These are phyloP conservation scores for Calonectria multiphialidica DNA, from an alignment of 2,329 filamentous ascomycete species.

Conservation along the genomic window DNA sequence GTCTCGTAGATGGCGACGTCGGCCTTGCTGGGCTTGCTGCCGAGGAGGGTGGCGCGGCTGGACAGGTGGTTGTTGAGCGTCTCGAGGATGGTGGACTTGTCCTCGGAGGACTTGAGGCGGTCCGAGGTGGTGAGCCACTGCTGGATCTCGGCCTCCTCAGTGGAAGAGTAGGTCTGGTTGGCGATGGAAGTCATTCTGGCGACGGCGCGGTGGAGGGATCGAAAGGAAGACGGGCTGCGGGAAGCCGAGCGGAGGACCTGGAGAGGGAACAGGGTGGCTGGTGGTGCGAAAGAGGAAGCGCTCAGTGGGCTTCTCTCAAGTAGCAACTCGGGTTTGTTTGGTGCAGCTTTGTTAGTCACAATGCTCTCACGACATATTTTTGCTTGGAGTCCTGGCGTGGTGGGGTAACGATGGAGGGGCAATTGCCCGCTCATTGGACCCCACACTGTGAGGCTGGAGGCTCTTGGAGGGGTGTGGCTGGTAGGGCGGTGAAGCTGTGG, in stretches of 20 bases:
- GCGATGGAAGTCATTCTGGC: constrained; percentile 76
- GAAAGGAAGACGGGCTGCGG: constrained; percentile 52
- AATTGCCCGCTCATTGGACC: constrained; percentile 19
- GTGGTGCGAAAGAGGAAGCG: constrained; percentile 37
- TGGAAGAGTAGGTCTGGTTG: constrained; percentile 77
- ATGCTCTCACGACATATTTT: constrained; percentile 34
- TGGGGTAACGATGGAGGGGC: constrained; percentile 41
- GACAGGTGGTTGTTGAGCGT: constrained; percentile 89
- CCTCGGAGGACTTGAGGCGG: constrained; percentile 69
- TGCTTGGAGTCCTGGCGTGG: constrained; percentile 32
- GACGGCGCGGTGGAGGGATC: constrained; percentile 41
- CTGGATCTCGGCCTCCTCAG: constrained; percentile 88
- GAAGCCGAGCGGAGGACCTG: constrained; percentile 48
- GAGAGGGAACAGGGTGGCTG: constrained; percentile 57
- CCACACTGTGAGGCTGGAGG: not conserved
- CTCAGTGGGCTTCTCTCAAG: constrained; percentile 37
- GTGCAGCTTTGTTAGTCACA: constrained; percentile 22
- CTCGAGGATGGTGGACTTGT: constrained; percentile 77
- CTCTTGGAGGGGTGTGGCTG: not conserved
- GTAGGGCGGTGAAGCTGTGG: constrained; percentile 11
- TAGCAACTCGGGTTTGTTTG: not conserved
- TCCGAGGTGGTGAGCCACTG: constrained; percentile 88
- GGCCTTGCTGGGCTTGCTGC: constrained; percentile 88
- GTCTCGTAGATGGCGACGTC: constrained; percentile 87
- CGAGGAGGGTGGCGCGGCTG: constrained; percentile 89